Base-by-base conservation (phyloP, 768 basidiomycete species). In the Termitomyces sp. region DNA sequence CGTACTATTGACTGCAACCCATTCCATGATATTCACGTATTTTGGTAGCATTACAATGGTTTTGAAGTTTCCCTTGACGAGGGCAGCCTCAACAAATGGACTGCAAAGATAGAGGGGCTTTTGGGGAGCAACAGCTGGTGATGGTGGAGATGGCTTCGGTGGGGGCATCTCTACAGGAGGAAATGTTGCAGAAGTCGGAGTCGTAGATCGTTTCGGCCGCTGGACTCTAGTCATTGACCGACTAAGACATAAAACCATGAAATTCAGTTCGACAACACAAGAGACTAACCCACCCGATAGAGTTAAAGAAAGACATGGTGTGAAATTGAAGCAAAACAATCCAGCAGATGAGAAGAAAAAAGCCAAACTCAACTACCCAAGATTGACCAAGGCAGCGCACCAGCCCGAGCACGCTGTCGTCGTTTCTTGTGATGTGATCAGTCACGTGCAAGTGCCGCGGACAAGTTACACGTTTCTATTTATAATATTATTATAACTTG, bases 21-120 rank as follows among this genome's bases (percentile, higher is more conserved):
- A 98, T 71, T 98, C 94, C 84, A 94, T 96, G 53, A 94, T 89
- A 72, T 97, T 93, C n/a, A 94, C 91, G 67, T 96, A 98, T 68
- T 96, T 97, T 17, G 97, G 97, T 33, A 95, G 81, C 77, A 82
- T 79, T 47, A 98, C 94, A 63, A 99, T 98, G 1, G 95, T 98
- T 75, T 98, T 98, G 78, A 98, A 98, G 69, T 94, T 96, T 26
- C 81, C 97, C 69, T 97, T 98, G 61, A 99, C 95, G 31, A 99
- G 80, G 0, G 96, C 93, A 1, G 95, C 93, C 67, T 97, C 95
- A 52, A 96, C 94, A 68, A 99, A 99, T 3, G 96, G 96, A 63
- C 91, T 91, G 72, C 89, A 94, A 9, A 98, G 78, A 70, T 95
- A 97, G 28, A 98, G 74, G 4, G 91, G 85, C 63, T 89, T 91